phyloP scores from a whole-genome alignment of 306 rosid genomes.

The Delonix regia region DNA sequence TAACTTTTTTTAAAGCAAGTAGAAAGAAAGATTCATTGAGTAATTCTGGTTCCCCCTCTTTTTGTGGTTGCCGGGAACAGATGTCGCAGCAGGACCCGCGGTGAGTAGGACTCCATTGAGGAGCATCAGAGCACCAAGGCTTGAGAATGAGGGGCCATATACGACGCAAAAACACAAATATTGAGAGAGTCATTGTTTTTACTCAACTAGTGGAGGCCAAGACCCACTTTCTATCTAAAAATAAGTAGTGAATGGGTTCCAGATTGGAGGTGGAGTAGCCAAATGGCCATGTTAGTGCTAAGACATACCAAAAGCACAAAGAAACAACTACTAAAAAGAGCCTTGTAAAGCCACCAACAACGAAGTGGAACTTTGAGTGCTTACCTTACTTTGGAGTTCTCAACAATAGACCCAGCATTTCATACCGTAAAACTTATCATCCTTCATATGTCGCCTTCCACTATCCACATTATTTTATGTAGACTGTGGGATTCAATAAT shows the following conservation, averaged over 20 bases:
- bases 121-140: constrained; percentile 12
- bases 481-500: constrained; percentile 29
- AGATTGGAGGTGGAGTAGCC: constrained; percentile 43
- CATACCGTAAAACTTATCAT: constrained; percentile 6
- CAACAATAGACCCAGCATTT: constrained; percentile 20
- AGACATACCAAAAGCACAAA: constrained; percentile 43
- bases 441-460: constrained; percentile 37
- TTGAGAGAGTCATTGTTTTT: neutral
- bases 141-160: constrained; percentile 15
- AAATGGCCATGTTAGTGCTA: constrained; percentile 36
- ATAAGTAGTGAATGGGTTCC: constrained; percentile 42
- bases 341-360: constrained; percentile 26
- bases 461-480: neutral
- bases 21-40: neutral
- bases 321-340: constrained; percentile 7
- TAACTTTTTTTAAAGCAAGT: neutral
- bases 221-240: constrained; percentile 22
- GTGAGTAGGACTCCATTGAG: constrained; percentile 29
- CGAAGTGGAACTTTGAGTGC: constrained; percentile 37
- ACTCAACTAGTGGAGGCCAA: constrained; percentile 17
- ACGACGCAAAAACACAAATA: neutral
- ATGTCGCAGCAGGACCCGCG: constrained; percentile 21
- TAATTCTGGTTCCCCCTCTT: neutral
- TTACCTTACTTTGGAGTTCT: constrained; percentile 20
- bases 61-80: neutral